These are phyloP conservation scores for Austroboletus rostrupii DNA, from an alignment of 1,284 basidiomycete species.

Conservation along the genomic window DNA sequence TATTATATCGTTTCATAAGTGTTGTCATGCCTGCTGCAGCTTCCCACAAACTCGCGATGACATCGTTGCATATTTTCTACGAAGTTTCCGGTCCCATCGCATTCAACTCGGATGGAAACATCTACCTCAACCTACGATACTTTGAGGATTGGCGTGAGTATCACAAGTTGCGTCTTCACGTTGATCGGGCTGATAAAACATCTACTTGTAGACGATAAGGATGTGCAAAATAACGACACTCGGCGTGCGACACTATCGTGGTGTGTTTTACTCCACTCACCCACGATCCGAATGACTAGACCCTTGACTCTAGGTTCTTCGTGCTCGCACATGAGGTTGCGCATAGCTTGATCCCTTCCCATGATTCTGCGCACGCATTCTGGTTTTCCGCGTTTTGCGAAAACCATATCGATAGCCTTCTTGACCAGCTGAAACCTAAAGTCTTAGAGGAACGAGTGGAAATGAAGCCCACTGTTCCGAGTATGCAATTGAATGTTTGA, in stretches of 20 bases:
- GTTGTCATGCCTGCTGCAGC: not conserved
- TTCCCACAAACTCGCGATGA: not conserved
- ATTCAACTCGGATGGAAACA: conserved; percentile 86
- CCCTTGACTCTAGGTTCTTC: conserved; percentile 60
- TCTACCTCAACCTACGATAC: conserved; percentile 89
- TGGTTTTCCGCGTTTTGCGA: conserved; percentile 90
- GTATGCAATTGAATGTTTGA: too few relatives aligned
- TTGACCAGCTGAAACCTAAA: not conserved
- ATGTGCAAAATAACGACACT: conserved; percentile 39
- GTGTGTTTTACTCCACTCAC: conserved; percentile 32
- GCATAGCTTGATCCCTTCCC: conserved; percentile 72
- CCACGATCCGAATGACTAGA: not conserved
- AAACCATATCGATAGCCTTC: conserved; percentile 34
- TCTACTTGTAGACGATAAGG: not conserved
- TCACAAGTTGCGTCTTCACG: not conserved
- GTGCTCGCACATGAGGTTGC: conserved; percentile 88
- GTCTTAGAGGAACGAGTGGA: too few relatives aligned
- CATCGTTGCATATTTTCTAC: conserved; percentile 60
- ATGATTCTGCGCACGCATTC: conserved; percentile 85
- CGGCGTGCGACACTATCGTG: conserved; percentile 76
- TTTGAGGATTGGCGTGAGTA: conserved; percentile 56
- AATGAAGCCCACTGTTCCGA: too few relatives aligned
- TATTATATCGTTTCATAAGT: not conserved
- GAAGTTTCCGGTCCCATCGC: conserved; percentile 84
- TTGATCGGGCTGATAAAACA: not conserved